Conservation (phyloP, 2,329 filamentous ascomycete species). For the Aspergillus sp. region DNA sequence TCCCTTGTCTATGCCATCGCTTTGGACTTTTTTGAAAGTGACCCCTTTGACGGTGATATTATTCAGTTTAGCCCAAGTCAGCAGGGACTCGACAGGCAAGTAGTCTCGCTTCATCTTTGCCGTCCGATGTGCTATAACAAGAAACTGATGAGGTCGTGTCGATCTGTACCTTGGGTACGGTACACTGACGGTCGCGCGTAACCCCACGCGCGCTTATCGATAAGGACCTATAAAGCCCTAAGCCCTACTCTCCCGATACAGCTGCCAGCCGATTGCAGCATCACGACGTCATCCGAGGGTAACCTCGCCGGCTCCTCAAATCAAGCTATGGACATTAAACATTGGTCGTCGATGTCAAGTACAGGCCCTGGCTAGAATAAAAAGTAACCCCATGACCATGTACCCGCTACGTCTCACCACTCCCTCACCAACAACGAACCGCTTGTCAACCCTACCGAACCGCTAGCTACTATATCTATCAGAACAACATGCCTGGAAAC, state of each 20-base stretch:
- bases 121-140: not conserved
- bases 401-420: no score
- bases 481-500: slow-evolving; percentile 13
- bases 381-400: not conserved
- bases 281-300: slow-evolving; percentile 28
- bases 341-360: not conserved
- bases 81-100: slow-evolving; percentile 61
- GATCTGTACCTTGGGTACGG: no score
- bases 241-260: slow-evolving; percentile 13
- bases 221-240: slow-evolving; percentile 20
- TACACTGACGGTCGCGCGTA: no score
- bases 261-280: slow-evolving; percentile 20
- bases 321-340: not conserved
- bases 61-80: slow-evolving; percentile 73
- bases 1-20: slow-evolving; percentile 54
- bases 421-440: no score
- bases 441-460: not conserved
- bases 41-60: slow-evolving; percentile 64
- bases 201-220: slow-evolving; percentile 26
- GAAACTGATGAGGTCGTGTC: not conserved
- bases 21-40: slow-evolving; percentile 54
- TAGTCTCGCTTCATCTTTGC: slow-evolving; percentile 34
- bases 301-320: not conserved
- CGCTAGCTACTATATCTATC: not conserved
- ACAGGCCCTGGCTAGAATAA: not conserved